Base-by-base conservation (phyloP, 2,329 filamentous ascomycete genomes). In the Huntiella savannae region DNA sequence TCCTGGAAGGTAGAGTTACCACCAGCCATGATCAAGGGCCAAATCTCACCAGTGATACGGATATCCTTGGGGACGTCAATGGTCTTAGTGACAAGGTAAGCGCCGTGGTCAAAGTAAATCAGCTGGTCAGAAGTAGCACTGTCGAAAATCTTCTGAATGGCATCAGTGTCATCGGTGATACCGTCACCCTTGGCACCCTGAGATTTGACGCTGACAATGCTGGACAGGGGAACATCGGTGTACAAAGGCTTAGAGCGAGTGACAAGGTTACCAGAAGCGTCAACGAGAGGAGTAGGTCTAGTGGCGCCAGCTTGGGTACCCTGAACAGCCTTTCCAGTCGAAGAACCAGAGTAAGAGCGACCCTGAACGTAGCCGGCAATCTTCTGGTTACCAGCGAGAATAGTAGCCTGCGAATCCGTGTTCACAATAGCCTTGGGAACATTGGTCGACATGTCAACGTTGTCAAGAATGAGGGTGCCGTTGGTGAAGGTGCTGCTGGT, bases 201-300 rank as follows among this genome's bases (percentile, higher is more conserved):
- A 40, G 74, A 67, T 65, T 88, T 93, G 64, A 91, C 81, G 53
- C 82, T 88, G 55, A 92, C 63, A 57, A 98, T 94, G 33, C 71
- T 72, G 50, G 67, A 70, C n/a, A 69, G 72, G 3, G 76, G 62
- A 2, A 83, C 62, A 37, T 66, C 64, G 57, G 82, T 74, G 58
- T 96, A 98, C 60, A 94, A 83, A 11, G 91, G 91, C 70, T 91
- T 93, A 60, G 77, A 80, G 54, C 82, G 80, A 52, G 85, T 81
- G 58, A 87, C 86, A 55, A 95, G 67, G 34, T 73, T 77, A 53
- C 82, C 83, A 40, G 58, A 57, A 35, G 59, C 54, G 52, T 75
- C 68, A 35, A 87, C 67, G 12, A 96, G 77, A 17, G 60, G 64
- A 10, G 67, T 61, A 5, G 86, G 82, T 64, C 84, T 88, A 47